phyloP scores from a whole-genome alignment of 2,329 filamentous ascomycete species.

The Aspergillus sp. region DNA sequence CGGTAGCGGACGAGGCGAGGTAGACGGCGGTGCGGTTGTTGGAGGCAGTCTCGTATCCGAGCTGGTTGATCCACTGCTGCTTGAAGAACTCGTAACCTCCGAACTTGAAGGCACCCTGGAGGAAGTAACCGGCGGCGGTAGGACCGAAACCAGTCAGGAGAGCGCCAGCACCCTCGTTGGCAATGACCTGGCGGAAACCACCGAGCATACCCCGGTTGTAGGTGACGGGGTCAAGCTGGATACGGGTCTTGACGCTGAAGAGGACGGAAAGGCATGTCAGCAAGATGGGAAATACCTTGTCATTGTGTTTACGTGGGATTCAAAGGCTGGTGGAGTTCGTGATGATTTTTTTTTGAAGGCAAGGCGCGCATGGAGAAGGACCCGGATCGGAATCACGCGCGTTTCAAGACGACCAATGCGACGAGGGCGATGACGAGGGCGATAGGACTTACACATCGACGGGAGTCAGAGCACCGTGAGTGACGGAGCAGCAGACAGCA shows the following conservation, averaged over 20 bases:
- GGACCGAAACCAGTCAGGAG: constrained; percentile 83
- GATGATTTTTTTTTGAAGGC: constrained; percentile 3
- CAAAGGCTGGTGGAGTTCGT: not conserved
- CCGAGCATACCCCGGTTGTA: constrained; percentile 88
- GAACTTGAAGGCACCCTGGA: constrained; percentile 91
- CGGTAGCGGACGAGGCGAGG: constrained; percentile 63
- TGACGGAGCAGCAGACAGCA: constrained; percentile 96
- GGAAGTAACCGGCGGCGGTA: constrained; percentile 87
- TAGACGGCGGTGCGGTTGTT: constrained; percentile 82
- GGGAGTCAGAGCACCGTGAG: constrained; percentile 93
- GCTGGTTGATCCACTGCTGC: constrained; percentile 77
- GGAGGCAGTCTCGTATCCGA: constrained; percentile 74
- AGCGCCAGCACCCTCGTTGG: constrained; percentile 80
- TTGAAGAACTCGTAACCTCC: constrained; percentile 97
- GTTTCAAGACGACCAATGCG: constrained; percentile 14
- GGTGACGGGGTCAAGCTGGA: constrained; percentile 85
- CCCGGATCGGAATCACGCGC: constrained; percentile 18
- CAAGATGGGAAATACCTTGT: not conserved
- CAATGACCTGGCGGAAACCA: constrained; percentile 81
- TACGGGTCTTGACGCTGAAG: constrained; percentile 87
- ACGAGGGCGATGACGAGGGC: constrained; percentile 20
- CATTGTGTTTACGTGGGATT: not conserved
- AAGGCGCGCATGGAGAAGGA: not conserved
- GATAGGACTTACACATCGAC: constrained; percentile 90
- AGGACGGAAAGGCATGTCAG: constrained; percentile 21